Evolutionary conservation across 768 basidiomycete species (phyloP), one percentile per base, ranked within the genome.

Genomic region (Termitomyces sp.): DNA sequence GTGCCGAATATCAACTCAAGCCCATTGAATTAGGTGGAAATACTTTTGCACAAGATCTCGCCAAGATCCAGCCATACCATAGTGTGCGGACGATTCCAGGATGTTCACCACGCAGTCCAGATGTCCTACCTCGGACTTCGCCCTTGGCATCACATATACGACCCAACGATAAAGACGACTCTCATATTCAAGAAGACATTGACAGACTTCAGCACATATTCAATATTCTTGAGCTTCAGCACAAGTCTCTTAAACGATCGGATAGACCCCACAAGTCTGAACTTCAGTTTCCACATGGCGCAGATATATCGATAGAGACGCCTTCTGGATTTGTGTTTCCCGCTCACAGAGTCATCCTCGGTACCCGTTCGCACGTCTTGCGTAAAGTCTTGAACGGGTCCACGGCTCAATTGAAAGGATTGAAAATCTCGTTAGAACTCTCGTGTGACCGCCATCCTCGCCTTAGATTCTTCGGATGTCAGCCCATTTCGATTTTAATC

Each of bases 401-500:
- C 1, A 58, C 49, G 1, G 48, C 74, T 40, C 56, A 66, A 11
- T 73, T 77, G 53, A 48, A 55, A 18, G 57, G 60, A 1, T 65
- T 71, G 9, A 63, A 66, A 41, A 58, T 79, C 44, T 65, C 69
- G 13, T 57, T 81, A 13, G 67, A 62, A 55, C 60, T 70, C 52
- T 55, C 65, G 24, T 14, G 51, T 33, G 28, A 18, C 9, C 28
- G 55, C 18, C 54, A 40, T 35, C 63, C 66, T 11, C 68, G 71
- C 13, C 67, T 89, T 1, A 67, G 67, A 18, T 64, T 96, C 45
- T 66, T 74, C 0, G 83, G 83, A 2, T 83, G 82, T 59, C 81
- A 85, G 46, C 78, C 87, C 0, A 72, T 95, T 7, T 74, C 92
- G 0, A 70, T 88, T 16, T 79, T 97, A 16, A 78, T 96, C 22